phyloP scores from a whole-genome alignment of 2,329 filamentous ascomycete species.

The Aspergillus cejpii region DNA sequence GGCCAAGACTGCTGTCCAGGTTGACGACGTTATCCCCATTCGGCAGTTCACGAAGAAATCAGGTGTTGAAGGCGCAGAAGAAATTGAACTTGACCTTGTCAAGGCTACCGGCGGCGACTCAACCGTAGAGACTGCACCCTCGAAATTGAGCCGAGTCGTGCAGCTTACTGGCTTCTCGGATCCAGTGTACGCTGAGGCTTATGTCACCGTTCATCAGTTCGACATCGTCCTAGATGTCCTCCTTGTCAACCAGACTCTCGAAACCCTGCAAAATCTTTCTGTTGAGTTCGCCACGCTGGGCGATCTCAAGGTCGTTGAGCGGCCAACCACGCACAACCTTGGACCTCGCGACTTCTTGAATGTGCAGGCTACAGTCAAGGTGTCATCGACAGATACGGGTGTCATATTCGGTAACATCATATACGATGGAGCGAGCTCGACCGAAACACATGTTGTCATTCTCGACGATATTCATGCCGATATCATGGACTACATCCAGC shows the following conservation, averaged over 20 bases:
- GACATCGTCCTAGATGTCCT: constrained; percentile 96
- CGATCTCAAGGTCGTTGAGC: constrained; percentile 94
- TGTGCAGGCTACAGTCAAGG: constrained; percentile 97
- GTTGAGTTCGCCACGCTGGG: constrained; percentile 98
- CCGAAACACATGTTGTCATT: constrained; percentile 93
- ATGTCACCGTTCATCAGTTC: constrained; percentile 97
- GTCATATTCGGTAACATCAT: constrained; percentile 99
- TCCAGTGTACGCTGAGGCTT: constrained; percentile 96
- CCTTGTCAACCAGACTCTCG: constrained; percentile 92
- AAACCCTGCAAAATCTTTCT: constrained; percentile 92
- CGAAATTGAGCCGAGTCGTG: constrained; percentile 91
- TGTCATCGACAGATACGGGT: constrained; percentile 93
- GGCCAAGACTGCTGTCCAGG: constrained; percentile 87
- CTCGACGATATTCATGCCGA: constrained; percentile 97
- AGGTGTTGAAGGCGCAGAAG: constrained; percentile 69
- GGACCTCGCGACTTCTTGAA: constrained; percentile 96
- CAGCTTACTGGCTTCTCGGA: constrained; percentile 98
- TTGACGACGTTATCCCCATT: constrained; percentile 90
- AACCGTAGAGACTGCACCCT: constrained; percentile 75
- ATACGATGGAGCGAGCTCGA: constrained; percentile 87
- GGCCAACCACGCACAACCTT: constrained; percentile 91
- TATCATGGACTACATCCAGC: constrained; percentile 99
- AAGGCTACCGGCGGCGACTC: constrained; percentile 89
- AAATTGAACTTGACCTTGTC: constrained; percentile 83
- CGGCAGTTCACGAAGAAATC: constrained; percentile 92